Evolutionary conservation across 345 rosid species (phyloP).

Genomic region (Corchorus olitorius): DNA sequence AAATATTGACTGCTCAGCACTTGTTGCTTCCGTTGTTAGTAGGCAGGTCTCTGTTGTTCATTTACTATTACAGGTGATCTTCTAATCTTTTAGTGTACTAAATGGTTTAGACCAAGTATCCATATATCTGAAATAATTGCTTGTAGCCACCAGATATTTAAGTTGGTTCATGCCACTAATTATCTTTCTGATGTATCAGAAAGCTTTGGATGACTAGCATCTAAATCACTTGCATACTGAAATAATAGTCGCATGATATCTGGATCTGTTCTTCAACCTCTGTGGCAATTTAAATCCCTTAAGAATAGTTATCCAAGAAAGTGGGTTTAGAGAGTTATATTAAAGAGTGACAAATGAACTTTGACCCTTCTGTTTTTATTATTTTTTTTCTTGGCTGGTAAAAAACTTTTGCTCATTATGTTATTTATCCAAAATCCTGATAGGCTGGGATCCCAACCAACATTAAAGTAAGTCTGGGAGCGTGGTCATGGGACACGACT

Average conservation of each 20-base stretch:
- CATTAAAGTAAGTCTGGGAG: conserved; percentile 74
- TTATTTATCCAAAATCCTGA: conserved; percentile 16
- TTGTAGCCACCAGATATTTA: background rate
- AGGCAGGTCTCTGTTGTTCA: conserved; percentile 75
- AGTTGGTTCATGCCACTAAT: background rate
- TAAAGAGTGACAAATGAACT: background rate
- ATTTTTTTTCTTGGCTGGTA: background rate
- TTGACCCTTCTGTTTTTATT: background rate
- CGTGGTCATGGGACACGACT: conserved; percentile 92
- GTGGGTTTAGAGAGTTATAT: background rate
- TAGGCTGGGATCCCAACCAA: conserved; percentile 70
- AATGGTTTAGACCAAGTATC: background rate
- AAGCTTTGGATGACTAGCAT: background rate
- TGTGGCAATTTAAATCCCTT: background rate
- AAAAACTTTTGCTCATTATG: background rate
- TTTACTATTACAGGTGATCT: conserved; percentile 68
- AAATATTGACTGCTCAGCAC: conserved; percentile 84
- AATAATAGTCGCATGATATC: background rate
- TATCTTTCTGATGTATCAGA: background rate
- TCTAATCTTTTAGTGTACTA: conserved; percentile 16
- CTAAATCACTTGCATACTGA: background rate
- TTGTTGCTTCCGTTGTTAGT: conserved; percentile 82
- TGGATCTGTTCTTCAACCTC: background rate
- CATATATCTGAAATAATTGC: background rate
- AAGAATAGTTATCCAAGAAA: background rate